Conservation (phyloP, 805 yeast genomes). For the Tetrapisispora arboricola region DNA sequence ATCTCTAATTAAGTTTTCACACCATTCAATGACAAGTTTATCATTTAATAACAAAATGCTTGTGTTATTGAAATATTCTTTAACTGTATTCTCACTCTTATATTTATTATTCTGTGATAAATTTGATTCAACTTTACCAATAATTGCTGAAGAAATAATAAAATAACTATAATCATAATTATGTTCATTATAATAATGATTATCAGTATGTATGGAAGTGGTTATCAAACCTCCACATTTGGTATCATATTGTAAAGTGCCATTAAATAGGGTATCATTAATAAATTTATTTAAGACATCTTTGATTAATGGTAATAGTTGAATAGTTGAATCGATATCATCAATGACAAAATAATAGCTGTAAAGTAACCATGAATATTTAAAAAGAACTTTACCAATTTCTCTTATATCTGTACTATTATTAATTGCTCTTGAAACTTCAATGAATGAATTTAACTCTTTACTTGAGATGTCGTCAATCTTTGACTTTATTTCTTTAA, state of each 20-base stretch:
- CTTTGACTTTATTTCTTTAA: not conserved
- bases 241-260: conserved; percentile 70
- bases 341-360: conserved; percentile 57
- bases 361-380: conserved; percentile 78
- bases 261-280: conserved; percentile 47
- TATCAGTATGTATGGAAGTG: conserved; percentile 66
- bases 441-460: not conserved
- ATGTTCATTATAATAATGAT: conserved; percentile 62
- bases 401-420: conserved; percentile 12
- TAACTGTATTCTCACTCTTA: conserved; percentile 22
- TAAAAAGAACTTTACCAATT: conserved; percentile 71
- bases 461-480: not conserved
- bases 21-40: conserved; percentile 30
- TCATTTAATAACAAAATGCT: not conserved
- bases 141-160: conserved; percentile 58
- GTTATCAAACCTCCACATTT: conserved; percentile 74
- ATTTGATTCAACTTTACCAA: conserved; percentile 44
- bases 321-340: conserved; percentile 41
- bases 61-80: not conserved
- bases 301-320: conserved; percentile 49
- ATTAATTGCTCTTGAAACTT: conserved; percentile 1
- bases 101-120: conserved; percentile 29
- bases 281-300: conserved; percentile 61
- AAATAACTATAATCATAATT: conserved; percentile 73
- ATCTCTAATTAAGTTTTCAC: conserved; percentile 54